These are phyloP conservation scores for Solanum gracilifrons DNA, from an alignment of 257 asterid genomes.

Conservation along the genomic window DNA sequence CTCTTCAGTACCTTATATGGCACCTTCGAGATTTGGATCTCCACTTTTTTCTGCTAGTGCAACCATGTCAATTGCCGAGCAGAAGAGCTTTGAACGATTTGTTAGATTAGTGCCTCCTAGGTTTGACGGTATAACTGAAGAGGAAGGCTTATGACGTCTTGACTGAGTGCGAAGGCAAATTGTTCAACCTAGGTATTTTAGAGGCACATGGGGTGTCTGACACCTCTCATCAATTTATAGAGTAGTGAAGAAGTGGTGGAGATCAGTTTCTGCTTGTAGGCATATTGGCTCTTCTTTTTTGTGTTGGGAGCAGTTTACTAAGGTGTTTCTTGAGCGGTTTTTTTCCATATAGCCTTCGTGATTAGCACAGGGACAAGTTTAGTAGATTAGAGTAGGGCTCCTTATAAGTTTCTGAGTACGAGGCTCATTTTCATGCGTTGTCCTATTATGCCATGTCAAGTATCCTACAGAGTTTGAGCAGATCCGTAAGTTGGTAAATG, in stretches of 20 bases:
- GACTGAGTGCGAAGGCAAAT: background rate
- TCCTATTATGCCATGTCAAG: no score
- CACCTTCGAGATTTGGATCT: background rate
- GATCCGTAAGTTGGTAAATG: no score
- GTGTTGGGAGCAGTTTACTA: background rate
- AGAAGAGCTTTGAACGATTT: background rate
- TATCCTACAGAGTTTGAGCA: background rate
- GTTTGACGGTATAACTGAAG: background rate
- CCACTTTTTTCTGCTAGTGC: background rate
- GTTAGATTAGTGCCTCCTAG: background rate
- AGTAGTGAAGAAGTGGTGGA: background rate
- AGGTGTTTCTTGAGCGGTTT: background rate
- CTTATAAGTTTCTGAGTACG: background rate
- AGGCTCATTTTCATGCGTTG: background rate
- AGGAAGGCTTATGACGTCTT: background rate
- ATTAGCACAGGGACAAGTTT: no score
- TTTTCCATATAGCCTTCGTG: background rate
- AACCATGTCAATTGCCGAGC: background rate
- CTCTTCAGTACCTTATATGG: background rate
- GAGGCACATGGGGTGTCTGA: background rate
- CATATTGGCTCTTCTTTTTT: background rate
- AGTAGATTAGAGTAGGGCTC: background rate
- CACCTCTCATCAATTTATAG: background rate
- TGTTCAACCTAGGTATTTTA: background rate
- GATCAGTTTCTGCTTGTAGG: background rate